Conservation (phyloP, 192 early-diverging fungal species). For the Bifiguratus adelaidae region DNA sequence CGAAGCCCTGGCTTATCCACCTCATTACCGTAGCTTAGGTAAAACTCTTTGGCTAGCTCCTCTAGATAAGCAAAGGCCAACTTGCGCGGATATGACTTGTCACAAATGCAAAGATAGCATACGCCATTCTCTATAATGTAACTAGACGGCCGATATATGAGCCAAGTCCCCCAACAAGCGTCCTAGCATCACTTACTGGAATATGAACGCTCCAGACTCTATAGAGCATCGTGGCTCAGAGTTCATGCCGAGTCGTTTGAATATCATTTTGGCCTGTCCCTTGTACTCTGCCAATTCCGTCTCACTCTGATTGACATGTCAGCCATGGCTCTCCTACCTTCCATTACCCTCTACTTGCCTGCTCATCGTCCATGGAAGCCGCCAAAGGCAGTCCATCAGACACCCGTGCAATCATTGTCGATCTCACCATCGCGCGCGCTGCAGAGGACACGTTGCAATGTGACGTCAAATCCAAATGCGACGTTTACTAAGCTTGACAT, state of each 20-base stretch:
- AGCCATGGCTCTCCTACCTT: neutral
- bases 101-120: conserved; percentile 91
- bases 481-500: too few relatives aligned
- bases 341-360: too few relatives aligned
- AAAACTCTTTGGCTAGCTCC: conserved; percentile 91
- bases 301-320: conserved; percentile 34
- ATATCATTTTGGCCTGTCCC: conserved; percentile 86
- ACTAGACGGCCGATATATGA: conserved; percentile 24
- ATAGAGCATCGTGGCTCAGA: conserved; percentile 90
- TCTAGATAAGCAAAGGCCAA: conserved; percentile 93
- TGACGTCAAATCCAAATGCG: too few relatives aligned
- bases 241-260: conserved; percentile 75
- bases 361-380: conserved; percentile 92
- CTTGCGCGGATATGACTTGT: conserved; percentile 82
- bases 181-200: conserved; percentile 54
- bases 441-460: too few relatives aligned
- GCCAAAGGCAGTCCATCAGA: conserved; percentile 90
- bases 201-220: conserved; percentile 80
- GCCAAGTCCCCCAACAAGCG: too few relatives aligned
- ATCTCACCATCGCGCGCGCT: conserved; percentile 84
- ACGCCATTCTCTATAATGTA: conserved; percentile 92
- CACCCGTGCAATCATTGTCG: conserved; percentile 89
- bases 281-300: conserved; percentile 87
- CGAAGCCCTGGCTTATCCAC: conserved; percentile 71
- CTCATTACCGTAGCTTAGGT: conserved; percentile 85